Conservation (phyloP, 768 basidiomycete species). For the Amanita brunnescens region DNA sequence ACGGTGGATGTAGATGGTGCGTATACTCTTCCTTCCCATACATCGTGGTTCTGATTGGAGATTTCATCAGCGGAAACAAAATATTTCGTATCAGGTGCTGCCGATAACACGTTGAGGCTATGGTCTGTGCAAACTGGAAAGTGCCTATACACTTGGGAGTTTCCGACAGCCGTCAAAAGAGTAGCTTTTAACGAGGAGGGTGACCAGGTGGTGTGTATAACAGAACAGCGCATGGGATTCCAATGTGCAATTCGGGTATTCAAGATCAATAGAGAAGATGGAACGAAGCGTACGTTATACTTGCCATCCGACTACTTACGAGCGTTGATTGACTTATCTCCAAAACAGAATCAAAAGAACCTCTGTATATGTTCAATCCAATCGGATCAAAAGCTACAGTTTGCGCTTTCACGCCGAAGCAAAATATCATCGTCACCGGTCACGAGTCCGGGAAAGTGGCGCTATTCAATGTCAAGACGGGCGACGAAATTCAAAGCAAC, state of each 20-base stretch:
- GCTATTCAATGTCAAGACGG: slow-evolving; percentile 80
- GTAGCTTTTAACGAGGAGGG: slow-evolving; percentile 88
- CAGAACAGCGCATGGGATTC: slow-evolving; percentile 93
- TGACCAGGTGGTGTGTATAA: slow-evolving; percentile 80
- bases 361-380: slow-evolving; percentile 73
- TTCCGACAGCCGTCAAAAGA: slow-evolving; percentile 95
- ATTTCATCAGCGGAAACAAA: slow-evolving; percentile 55
- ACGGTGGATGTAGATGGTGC: slow-evolving; percentile 92
- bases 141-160: slow-evolving; percentile 93
- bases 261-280: slow-evolving; percentile 77
- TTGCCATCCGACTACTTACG: not conserved
- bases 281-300: slow-evolving; percentile 59
- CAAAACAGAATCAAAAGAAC: slow-evolving; percentile 62
- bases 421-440: slow-evolving; percentile 79
- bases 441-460: slow-evolving; percentile 96
- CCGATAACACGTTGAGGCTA: slow-evolving; percentile 87
- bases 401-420: slow-evolving; percentile 78
- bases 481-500: slow-evolving; percentile 75
- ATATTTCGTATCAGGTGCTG: slow-evolving; percentile 85
- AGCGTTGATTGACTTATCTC: not conserved
- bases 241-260: slow-evolving; percentile 91
- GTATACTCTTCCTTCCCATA: slow-evolving; percentile 20
- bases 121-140: slow-evolving; percentile 90
- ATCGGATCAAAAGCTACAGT: slow-evolving; percentile 96
- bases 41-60: not conserved